A percentile compares a stretch with the other conserved stretches of the same genome.
Evolutionary conservation across 495 filamentous ascomycete species (phyloP).

Genomic region (Aspergillus saccharolyticus): DNA sequence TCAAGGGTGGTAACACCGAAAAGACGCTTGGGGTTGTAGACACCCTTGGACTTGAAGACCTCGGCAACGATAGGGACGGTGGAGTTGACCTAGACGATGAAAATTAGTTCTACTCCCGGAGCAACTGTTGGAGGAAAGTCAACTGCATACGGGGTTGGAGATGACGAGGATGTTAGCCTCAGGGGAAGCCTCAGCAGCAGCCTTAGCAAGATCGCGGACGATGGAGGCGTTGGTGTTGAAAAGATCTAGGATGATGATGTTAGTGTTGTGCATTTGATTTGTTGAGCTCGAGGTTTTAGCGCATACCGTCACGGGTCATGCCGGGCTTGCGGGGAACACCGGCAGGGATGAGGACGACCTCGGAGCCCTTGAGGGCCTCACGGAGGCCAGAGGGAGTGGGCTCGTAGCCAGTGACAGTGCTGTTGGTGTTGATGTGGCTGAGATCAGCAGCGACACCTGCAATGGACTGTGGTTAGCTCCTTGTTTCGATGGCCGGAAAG

Average conservation of each 20-base stretch:
- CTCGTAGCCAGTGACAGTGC: constrained; percentile 84
- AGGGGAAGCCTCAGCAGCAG: constrained; percentile 79
- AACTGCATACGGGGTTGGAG: constrained; percentile 73
- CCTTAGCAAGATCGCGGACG: constrained; percentile 97
- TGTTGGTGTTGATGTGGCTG: constrained; percentile 98
- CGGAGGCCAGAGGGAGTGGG: constrained; percentile 69
- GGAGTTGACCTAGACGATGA: constrained; percentile 66
- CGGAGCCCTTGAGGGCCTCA: constrained; percentile 72
- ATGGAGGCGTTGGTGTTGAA: constrained; percentile 99
- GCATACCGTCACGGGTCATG: constrained; percentile 89
- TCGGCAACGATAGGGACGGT: constrained; percentile 97
- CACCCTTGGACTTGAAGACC: constrained; percentile 86
- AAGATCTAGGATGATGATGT: constrained; percentile 55
- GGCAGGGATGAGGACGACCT: constrained; percentile 95
- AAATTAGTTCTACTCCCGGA: not conserved
- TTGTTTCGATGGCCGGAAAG: not conserved
- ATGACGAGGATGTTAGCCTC: constrained; percentile 96
- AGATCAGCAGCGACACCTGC: constrained; percentile 96
- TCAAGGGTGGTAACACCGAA: constrained; percentile 99
- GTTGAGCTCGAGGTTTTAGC: not conserved
- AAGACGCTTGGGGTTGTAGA: constrained; percentile 97
- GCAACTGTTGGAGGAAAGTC: too few species aligned
- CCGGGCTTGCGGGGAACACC: constrained; percentile 98
- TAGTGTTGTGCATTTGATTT: not conserved
- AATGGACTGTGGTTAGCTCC: constrained; percentile 6